phyloP scores from a whole-genome alignment of 768 basidiomycete genomes.

The Trametes coccinea region DNA sequence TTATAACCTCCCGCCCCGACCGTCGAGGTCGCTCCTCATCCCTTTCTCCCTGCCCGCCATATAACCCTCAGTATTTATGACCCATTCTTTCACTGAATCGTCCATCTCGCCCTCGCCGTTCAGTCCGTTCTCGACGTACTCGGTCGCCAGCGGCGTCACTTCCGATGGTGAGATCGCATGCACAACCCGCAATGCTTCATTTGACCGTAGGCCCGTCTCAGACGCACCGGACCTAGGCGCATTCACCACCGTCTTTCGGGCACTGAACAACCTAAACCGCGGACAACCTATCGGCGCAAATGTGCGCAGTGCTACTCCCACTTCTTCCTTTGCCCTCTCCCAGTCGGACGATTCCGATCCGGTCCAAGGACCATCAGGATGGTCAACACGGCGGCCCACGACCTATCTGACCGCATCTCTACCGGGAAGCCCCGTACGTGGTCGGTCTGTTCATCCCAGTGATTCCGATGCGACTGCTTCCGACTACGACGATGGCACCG shows the following conservation, averaged over 20 bases:
- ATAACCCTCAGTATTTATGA: constrained; percentile 25
- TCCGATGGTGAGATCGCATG: constrained; percentile 37
- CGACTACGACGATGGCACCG: constrained; percentile 29
- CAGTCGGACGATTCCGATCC: constrained; percentile 42
- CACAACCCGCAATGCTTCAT: neutral
- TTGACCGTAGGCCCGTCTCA: constrained; percentile 25
- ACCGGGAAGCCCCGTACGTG: constrained; percentile 21
- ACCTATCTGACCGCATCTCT: constrained; percentile 50
- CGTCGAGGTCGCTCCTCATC: constrained; percentile 14
- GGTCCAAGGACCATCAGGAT: constrained; percentile 57
- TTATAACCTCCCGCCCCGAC: constrained; percentile 14
- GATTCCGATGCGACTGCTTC: constrained; percentile 27
- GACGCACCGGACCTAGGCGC: constrained; percentile 74
- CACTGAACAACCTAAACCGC: constrained; percentile 56
- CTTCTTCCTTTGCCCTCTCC: constrained; percentile 31
- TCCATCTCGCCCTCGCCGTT: constrained; percentile 38
- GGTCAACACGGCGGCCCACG: constrained; percentile 59
- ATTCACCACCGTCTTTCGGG: constrained; percentile 70
- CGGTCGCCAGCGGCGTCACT: constrained; percentile 35
- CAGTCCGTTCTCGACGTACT: constrained; percentile 40
- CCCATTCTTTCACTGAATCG: constrained; percentile 36
- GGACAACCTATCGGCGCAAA: constrained; percentile 29
- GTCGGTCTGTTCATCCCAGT: constrained; percentile 19
- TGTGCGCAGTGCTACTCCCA: constrained; percentile 26
- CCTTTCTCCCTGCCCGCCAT: constrained; percentile 7